Base-by-base conservation (phyloP, 2,329 filamentous ascomycete genomes). In the Knoxdaviesia proteae region DNA sequence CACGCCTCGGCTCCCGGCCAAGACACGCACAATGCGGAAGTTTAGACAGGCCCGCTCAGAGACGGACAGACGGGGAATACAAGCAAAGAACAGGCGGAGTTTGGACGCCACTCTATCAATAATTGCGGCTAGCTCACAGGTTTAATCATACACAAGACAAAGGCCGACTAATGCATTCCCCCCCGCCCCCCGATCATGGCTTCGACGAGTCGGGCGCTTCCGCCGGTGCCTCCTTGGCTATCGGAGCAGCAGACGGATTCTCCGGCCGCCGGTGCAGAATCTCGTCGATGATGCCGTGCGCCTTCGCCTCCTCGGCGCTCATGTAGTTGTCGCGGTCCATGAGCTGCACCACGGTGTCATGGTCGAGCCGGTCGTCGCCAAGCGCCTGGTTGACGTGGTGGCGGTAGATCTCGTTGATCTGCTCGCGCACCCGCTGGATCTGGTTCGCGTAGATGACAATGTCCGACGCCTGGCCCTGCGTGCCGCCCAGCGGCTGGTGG, bases 261-360 rank as follows among this genome's bases (percentile, higher is more conserved):
- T 20, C 20, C 30, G 63, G 62, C 51, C 83, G 68, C 62, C 70
- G 70, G 39, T 76, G 69, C 51, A 98, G 56, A 47, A 98, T 87
- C 61, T 88, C 77, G 58, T 98, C 90, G 47, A 98, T 77, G 51
- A 98, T 83, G 0, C 90, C 90, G 59, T 92, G 71, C 41, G 92
- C 84, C 52, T 84, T 65, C 6, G 90, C 90, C 63, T 98, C 87
- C 39, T 84, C 65, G 0, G 87, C 86, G 44, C 80, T 80, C 69
- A 98, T 71, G 52, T 94, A 96, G 54, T 90, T 90, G 58, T 98
- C 90, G 45, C 90, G 68, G 65, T 98, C 90, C 88, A 98, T 96
- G 58, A 94, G 71, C 56, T 79, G 84, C 59, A 90, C 88, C 54
- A 98, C 81, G 5, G 38, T 41, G 54, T 92, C 81, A 40, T 86